Conservation (phyloP, 352 stramenopile genomes). For the Thalassiosira hispida region DNA sequence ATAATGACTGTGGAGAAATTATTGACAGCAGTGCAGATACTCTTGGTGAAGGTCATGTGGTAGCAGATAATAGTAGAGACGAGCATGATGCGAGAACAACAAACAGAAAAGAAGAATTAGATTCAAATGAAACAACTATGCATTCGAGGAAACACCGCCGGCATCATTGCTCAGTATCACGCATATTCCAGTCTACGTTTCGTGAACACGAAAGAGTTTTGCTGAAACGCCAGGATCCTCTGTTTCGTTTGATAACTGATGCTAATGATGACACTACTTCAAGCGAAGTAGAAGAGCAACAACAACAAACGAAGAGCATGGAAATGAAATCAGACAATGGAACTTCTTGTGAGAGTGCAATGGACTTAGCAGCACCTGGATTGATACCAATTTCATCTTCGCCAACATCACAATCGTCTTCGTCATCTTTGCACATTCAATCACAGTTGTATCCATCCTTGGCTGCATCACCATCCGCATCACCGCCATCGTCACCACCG, state of each 20-base stretch:
- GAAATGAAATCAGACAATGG: too few species aligned
- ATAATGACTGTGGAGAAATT: background rate
- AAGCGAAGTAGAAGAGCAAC: background rate
- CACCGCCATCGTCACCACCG: background rate
- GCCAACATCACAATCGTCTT: slow-evolving; percentile 5
- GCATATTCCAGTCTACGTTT: slow-evolving; percentile 62
- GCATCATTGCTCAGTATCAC: slow-evolving; percentile 25
- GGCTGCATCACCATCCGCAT: background rate
- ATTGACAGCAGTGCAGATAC: background rate
- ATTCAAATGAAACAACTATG: background rate
- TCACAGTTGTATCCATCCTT: too few species aligned
- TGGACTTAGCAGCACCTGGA: background rate
- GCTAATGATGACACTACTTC: background rate
- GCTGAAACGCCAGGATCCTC: slow-evolving; percentile 42
- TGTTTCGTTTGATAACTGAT: slow-evolving; percentile 17
- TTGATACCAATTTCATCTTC: background rate
- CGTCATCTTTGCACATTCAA: background rate
- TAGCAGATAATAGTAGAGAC: background rate
- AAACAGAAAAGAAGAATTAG: slow-evolving; percentile 1
- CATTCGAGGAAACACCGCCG: background rate
- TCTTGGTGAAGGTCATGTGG: background rate
- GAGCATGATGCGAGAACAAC: too few species aligned
- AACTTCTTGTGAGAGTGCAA: background rate
- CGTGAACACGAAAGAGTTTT: slow-evolving; percentile 66
- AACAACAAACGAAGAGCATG: background rate